phyloP scores from a whole-genome alignment of 495 filamentous ascomycete species.

The Penicillium egyptiacum region DNA sequence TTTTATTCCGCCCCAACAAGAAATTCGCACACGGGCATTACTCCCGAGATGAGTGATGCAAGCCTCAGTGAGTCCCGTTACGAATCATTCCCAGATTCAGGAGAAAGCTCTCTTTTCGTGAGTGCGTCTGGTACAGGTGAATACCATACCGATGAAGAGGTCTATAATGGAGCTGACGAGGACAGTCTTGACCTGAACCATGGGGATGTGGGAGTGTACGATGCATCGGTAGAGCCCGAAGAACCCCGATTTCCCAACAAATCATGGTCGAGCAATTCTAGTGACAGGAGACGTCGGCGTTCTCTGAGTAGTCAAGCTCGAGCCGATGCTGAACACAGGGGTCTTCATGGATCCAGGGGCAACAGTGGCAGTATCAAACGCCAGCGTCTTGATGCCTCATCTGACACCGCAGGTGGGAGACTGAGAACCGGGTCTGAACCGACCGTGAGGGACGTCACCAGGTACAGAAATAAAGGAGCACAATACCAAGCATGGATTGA shows the following conservation, averaged over 20 bases:
- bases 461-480: not conserved
- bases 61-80: not conserved
- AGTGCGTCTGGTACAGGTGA: not conserved
- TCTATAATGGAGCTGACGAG: not conserved
- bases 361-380: not conserved
- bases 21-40: not conserved
- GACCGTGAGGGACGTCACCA: not conserved
- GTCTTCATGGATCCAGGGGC: not conserved
- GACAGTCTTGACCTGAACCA: not conserved
- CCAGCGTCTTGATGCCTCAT: not conserved
- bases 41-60: not conserved
- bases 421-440: not conserved
- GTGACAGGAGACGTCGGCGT: not conserved
- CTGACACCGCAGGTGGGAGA: not conserved
- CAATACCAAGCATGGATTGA: conserved; percentile 10
- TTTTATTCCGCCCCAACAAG: not conserved
- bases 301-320: not conserved
- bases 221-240: not conserved
- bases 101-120: not conserved
- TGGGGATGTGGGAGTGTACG: not conserved
- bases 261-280: not conserved
- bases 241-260: not conserved
- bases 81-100: not conserved
- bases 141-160: not conserved
- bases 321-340: not conserved